These are phyloP conservation scores for Lactarius sanguifluus DNA, from an alignment of 768 basidiomycete species.

Conservation along the genomic window DNA sequence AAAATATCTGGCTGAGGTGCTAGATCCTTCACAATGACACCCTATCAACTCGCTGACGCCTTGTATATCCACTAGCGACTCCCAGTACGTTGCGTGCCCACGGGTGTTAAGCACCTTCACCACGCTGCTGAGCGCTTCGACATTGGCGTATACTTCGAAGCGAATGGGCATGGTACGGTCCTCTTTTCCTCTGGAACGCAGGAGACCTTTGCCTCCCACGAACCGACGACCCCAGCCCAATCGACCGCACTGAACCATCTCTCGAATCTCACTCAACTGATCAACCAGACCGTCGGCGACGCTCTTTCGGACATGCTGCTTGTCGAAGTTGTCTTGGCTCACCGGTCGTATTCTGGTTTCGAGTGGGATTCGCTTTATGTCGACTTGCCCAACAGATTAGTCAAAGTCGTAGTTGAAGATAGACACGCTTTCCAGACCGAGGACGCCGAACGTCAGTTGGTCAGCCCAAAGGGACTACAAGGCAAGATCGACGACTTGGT, in stretches of 20 bases:
- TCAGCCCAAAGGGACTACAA: conserved; percentile 79
- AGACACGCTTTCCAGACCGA: conserved; percentile 82
- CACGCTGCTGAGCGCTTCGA: conserved; percentile 94
- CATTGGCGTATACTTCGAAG: conserved; percentile 99
- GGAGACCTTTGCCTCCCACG: conserved; percentile 55
- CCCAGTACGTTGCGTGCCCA: conserved; percentile 92
- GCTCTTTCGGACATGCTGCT: conserved; percentile 94
- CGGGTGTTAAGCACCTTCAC: conserved; percentile 97
- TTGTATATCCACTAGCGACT: conserved; percentile 56
- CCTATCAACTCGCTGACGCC: background rate
- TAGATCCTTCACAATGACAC: conserved; percentile 29
- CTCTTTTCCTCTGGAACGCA: conserved; percentile 82
- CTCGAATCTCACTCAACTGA: conserved; percentile 72
- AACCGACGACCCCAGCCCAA: conserved; percentile 82
- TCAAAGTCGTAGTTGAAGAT: conserved; percentile 88
- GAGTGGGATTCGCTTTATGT: conserved; percentile 94
- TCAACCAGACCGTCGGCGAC: conserved; percentile 98
- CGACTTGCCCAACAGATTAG: conserved; percentile 91
- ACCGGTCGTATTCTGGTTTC: conserved; percentile 76
- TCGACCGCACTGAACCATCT: conserved; percentile 77
- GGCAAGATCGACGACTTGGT: conserved; percentile 78
- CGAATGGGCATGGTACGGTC: conserved; percentile 98
- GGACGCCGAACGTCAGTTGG: conserved; percentile 89
- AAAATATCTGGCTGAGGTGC: conserved; percentile 80
- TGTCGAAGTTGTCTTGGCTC: conserved; percentile 88